Evolutionary conservation across 2,329 filamentous ascomycete species (phyloP), one percentile per base, ranked within the genome.

Genomic region (Truncatella angustata): DNA sequence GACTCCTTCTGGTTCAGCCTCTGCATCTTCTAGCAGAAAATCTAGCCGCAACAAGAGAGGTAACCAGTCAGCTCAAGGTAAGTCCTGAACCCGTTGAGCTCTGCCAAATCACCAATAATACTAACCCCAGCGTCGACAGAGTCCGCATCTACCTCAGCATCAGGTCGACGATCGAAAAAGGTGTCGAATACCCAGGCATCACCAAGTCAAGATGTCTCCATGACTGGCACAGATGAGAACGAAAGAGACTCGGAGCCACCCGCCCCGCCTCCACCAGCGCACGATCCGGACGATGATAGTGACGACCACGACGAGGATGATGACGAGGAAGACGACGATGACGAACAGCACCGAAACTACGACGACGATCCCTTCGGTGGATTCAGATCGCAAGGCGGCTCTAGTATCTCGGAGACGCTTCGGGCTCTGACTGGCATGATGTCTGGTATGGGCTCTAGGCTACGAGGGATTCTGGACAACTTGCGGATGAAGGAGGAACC

Each of bases 381-480:
- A 12, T 90, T 96, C 57, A 85, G 88, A 32, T 84, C 87, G 37
- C 80, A 81, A 52, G 77, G 81, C 9, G 79, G 84, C 14, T 78
- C 84, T 49, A 84, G 85, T 16, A 74, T 97, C 24, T 90, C 90
- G 5, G 89, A 78, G 64, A 96, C 91, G 12, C 79, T 99, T 16
- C 81, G 93, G 66, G 91, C 92, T 16, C 74, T 99, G 58, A 95
- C 86, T 49, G 92, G 92, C 57, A 95, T 96, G 81, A 93, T 97
- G 82, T 88, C 90, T 2, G 89, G 92, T 35, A 85, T 93, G 53
- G 87, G 90, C 20, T 80, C 85, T 35, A 85, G 91, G 58, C 77
- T 99, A 46, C 84, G 93, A 51, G 89, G 91, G 54, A 87, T 92
- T 48, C 73, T 93, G 55, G 79, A 73, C 69, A 90, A 86, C 60